phyloP scores from a whole-genome alignment of 1,284 basidiomycete species.

The Fomitopsis betulina region DNA sequence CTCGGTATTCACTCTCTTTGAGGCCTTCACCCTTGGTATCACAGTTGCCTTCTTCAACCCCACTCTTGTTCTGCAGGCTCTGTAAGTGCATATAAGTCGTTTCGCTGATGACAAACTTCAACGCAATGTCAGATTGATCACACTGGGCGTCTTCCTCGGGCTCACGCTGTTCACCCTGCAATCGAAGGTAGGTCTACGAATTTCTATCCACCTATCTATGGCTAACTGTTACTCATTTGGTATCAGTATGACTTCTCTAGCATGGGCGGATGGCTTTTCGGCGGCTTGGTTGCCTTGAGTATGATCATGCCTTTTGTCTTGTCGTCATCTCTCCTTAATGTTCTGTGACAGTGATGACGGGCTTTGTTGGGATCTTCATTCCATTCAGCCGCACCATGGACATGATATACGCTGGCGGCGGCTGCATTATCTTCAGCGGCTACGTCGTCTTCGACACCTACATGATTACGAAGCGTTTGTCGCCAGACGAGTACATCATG shows the following conservation, averaged over 20 bases:
- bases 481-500: conserved; percentile 86
- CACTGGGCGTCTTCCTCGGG: conserved; percentile 83
- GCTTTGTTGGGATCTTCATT: conserved; percentile 74
- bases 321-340: conserved; percentile 4
- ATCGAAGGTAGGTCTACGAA: conserved; percentile 51
- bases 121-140: conserved; percentile 57
- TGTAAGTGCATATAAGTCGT: conserved; percentile 42
- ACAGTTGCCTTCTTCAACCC: conserved; percentile 75
- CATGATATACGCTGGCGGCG: conserved; percentile 73
- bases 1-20: conserved; percentile 73
- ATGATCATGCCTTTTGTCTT: conserved; percentile 20
- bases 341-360: conserved; percentile 56
- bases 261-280: conserved; percentile 82
- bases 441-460: conserved; percentile 87
- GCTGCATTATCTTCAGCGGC: conserved; percentile 78
- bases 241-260: conserved; percentile 83
- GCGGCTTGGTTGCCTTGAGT: conserved; percentile 68
- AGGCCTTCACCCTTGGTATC: conserved; percentile 77
- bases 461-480: conserved; percentile 74
- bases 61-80: conserved; percentile 78
- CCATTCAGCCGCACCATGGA: conserved; percentile 78
- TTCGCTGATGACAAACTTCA: neutral
- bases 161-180: conserved; percentile 84
- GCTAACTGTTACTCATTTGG: conserved; percentile 1
- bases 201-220: neutral